These are phyloP conservation scores for Brassica balearica DNA, from an alignment of 441 rosid genomes.

Conservation along the genomic window DNA sequence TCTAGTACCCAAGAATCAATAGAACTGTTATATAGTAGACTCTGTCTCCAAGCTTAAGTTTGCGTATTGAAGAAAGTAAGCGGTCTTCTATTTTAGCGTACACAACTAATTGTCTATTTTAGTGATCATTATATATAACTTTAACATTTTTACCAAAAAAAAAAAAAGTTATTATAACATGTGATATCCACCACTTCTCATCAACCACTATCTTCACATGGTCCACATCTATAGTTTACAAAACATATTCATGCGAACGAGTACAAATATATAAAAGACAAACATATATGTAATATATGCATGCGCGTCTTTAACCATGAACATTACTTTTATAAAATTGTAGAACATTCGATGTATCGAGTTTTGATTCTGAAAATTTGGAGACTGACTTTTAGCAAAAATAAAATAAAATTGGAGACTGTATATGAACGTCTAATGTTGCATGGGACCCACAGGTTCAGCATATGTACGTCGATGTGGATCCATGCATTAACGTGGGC, in stretches of 20 bases:
- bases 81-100: no score
- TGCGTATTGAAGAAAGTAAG: no score
- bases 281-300: conserved; percentile 18
- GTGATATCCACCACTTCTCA: no score
- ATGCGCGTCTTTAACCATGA: conserved; percentile 23
- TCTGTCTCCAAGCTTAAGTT: no score
- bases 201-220: conserved; percentile 25
- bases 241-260: conserved; percentile 17
- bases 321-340: neutral
- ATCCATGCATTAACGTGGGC: conserved; percentile 14
- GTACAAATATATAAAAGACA: conserved; percentile 31
- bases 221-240: conserved; percentile 27
- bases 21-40: no score
- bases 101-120: no score
- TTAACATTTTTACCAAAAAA: no score
- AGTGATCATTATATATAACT: no score
- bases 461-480: conserved; percentile 1
- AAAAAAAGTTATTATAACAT: no score
- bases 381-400: neutral
- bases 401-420: neutral
- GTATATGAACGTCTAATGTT: neutral
- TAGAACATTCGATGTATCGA: conserved; percentile 30
- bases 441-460: neutral
- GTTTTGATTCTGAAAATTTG: conserved; percentile 17
- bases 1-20: no score